phyloP scores from a whole-genome alignment of 148 eudicot genomes.

The Vaccinium corymbosum region DNA sequence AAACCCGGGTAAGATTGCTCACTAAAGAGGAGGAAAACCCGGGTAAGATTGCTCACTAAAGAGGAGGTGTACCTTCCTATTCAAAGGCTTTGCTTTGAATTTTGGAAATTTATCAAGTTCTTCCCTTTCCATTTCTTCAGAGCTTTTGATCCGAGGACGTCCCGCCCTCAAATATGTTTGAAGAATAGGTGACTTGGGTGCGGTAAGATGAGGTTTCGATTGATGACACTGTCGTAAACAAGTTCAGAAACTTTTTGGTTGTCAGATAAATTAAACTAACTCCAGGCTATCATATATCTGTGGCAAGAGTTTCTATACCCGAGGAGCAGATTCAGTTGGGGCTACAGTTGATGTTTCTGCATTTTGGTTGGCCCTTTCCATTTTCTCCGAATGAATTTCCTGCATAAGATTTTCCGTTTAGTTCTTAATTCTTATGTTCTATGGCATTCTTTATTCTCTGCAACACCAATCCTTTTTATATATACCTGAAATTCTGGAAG shows the following conservation, averaged over 20 bases:
- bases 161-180: slow-evolving; percentile 89
- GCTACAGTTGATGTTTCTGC: slow-evolving; percentile 60
- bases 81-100: slow-evolving; percentile 93
- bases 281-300: neutral
- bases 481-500: slow-evolving; percentile 74
- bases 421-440: neutral
- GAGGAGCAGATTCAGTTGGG: slow-evolving; percentile 50
- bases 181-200: slow-evolving; percentile 79
- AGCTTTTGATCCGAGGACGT: slow-evolving; percentile 62
- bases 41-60: neutral
- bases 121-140: slow-evolving; percentile 75
- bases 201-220: slow-evolving; percentile 62
- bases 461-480: neutral
- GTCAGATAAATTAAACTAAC: too few species aligned
- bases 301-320: slow-evolving; percentile 25
- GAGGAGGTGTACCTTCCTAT: slow-evolving; percentile 57
- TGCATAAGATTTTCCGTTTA: slow-evolving; percentile 12
- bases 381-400: slow-evolving; percentile 78
- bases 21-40: neutral
- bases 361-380: slow-evolving; percentile 73
- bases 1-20: neutral
- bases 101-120: slow-evolving; percentile 74
- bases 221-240: slow-evolving; percentile 41
- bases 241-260: neutral
- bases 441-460: neutral